Conservation (phyloP, 768 basidiomycete species). For the Pulveroboletus frians region DNA sequence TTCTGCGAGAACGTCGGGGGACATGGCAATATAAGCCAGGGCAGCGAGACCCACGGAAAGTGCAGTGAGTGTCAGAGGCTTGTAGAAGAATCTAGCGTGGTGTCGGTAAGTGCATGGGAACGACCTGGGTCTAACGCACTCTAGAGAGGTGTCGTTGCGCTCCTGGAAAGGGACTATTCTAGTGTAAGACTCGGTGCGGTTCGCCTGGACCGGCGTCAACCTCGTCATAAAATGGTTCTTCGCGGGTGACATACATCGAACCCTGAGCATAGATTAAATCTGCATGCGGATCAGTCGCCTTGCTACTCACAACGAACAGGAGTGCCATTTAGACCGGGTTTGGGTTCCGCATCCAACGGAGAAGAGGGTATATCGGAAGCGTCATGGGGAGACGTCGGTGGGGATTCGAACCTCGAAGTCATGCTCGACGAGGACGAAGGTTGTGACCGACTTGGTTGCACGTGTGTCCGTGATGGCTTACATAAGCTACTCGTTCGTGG, state of each 20-base stretch:
- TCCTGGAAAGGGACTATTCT: slow-evolving; percentile 81
- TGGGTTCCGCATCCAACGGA: slow-evolving; percentile 55
- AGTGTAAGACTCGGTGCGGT: slow-evolving; percentile 80
- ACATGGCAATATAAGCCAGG: slow-evolving; percentile 77
- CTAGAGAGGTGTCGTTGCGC: slow-evolving; percentile 74
- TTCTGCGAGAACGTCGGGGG: slow-evolving; percentile 80
- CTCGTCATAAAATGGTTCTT: slow-evolving; percentile 7
- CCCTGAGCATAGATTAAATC: slow-evolving; percentile 43
- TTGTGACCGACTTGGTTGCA: too few relatives aligned
- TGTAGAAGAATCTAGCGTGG: slow-evolving; percentile 76
- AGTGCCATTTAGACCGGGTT: slow-evolving; percentile 64
- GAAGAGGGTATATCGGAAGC: slow-evolving; percentile 56
- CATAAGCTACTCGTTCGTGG: too few relatives aligned
- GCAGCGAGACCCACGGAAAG: slow-evolving; percentile 60
- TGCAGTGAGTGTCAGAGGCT: slow-evolving; percentile 73
- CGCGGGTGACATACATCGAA: slow-evolving; percentile 63
- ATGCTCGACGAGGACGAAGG: slow-evolving; percentile 12
- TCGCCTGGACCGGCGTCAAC: slow-evolving; percentile 47
- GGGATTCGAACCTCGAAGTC: slow-evolving; percentile 23
- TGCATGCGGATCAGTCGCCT: neutral
- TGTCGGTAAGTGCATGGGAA: slow-evolving; percentile 3
- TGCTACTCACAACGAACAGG: slow-evolving; percentile 73
- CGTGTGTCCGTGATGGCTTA: too few relatives aligned
- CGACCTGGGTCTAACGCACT: slow-evolving; percentile 41
- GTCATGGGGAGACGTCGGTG: slow-evolving; percentile 45